Base-by-base conservation (phyloP, 2,329 filamentous ascomycete species). In the Sporothrix luriei region DNA sequence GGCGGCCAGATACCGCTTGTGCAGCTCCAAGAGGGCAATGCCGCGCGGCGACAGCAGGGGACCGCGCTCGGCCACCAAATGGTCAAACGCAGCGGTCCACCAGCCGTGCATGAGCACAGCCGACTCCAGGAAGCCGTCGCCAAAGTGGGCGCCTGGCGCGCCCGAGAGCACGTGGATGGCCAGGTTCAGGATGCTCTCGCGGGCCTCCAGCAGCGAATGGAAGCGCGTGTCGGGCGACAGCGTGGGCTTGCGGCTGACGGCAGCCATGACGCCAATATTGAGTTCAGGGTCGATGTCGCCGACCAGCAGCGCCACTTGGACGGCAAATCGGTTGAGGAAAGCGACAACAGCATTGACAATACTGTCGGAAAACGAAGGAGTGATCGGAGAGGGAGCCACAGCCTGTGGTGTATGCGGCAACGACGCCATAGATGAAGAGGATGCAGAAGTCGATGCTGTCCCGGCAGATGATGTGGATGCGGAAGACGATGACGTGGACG, bases 251-350 rank as follows among this genome's bases (percentile, higher is more conserved):
- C n/a, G 26, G 61, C 21, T 66, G 19, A 24, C 46, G n/a, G 33
- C 21, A 7, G 54, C 46, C 57, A 48, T 49, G 26, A 29, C 38
- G 46, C 54, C 52, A n/a, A 68, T 57, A 16, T 48, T 33, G 14
- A 68, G 46, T 1, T 49, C 54, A 1, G 55, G 38, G 7, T 68
- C 68, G 10, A 68, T 43, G 26, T 72, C 69, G 43, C 69, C 71
- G 1, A 48, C 51, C 19, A 72, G 29, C 33, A 72, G 49, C 4
- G 55, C 68, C 0, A 71, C 71, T 49, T 71, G 71, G 3, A 72
- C 54, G 55, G 71, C 54, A 38, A 72, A 72, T 0, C 70, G 70
- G 33, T 61, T 64, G 10, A 72, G 38, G 16, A 72, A 71, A 1
- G 66, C 68, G 10, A 68, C 66, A n/a, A 70, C 62, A 7, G 68